Evolutionary conservation across 1,284 basidiomycete species (phyloP).

Genomic region (Thecaphora frezii): DNA sequence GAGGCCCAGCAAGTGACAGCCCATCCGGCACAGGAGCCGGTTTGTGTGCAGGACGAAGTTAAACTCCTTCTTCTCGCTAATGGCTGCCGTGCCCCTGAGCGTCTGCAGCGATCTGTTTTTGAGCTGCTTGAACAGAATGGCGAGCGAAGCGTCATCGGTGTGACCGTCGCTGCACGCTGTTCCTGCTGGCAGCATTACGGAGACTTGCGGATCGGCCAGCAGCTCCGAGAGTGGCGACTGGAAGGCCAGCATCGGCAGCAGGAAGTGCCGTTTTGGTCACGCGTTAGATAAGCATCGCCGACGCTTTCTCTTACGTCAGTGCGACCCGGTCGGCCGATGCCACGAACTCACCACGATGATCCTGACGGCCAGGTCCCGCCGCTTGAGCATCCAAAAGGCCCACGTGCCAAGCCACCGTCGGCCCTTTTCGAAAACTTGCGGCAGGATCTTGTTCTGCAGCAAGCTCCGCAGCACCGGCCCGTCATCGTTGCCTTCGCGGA

Average conservation of each 20-base stretch:
- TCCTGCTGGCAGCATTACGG: conserved; percentile 8
- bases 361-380: conserved; percentile 80
- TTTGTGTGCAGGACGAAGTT: conserved; percentile 91
- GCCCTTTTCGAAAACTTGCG: conserved; percentile 78
- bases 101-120: conserved; percentile 86
- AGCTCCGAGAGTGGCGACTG: conserved; percentile 29
- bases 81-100: conserved; percentile 84
- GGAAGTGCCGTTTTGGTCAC: no score
- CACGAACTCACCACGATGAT: conserved; percentile 65
- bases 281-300: neutral
- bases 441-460: conserved; percentile 74
- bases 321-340: no score
- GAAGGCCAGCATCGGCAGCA: neutral
- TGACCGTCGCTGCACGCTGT: conserved; percentile 74
- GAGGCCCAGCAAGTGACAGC: conserved; percentile 86
- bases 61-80: conserved; percentile 81
- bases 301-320: neutral
- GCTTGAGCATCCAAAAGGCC: conserved; percentile 87
- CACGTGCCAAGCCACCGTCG: conserved; percentile 95
- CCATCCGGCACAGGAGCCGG: conserved; percentile 87
- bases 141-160: conserved; percentile 87
- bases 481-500: conserved; percentile 74
- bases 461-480: conserved; percentile 76
- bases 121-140: conserved; percentile 84
- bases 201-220: conserved; percentile 15